A percentile compares a stretch with the other conserved stretches of the same genome.
Conservation (phyloP, 2,329 filamentous ascomycete species). For the Aspergillus pseudoterreus region DNA sequence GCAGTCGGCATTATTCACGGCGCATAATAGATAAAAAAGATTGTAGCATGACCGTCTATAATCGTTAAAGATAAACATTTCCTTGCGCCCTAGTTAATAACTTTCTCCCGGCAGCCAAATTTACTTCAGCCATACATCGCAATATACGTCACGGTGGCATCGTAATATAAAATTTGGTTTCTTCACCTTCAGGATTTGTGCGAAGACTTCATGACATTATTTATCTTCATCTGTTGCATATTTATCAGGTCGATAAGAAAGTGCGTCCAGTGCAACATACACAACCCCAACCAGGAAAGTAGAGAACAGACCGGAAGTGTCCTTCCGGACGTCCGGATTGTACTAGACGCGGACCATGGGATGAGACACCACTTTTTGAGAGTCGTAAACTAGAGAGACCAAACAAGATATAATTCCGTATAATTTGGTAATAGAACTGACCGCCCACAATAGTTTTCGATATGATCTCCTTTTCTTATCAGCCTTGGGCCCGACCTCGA, state of each 20-base stretch:
- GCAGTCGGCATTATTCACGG: constrained; percentile 1
- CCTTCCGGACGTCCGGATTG: too few species aligned
- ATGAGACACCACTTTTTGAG: too few species aligned
- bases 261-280: background rate
- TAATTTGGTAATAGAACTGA: too few species aligned
- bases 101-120: background rate
- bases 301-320: too few species aligned
- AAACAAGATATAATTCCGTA: too few species aligned
- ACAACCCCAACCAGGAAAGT: too few species aligned
- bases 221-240: background rate
- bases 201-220: constrained; percentile 1
- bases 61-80: background rate
- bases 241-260: constrained; percentile 1
- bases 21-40: background rate
- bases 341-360: too few species aligned
- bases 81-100: background rate
- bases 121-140: background rate
- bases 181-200: background rate
- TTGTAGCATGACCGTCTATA: background rate
- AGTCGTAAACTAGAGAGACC: too few species aligned
- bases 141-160: constrained; percentile 1
- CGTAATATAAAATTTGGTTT: background rate
- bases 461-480: too few species aligned
- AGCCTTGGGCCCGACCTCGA: too few species aligned
- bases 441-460: too few species aligned